These are phyloP conservation scores for Vitis amurensis DNA, from an alignment of 164 flowering plant genomes.

Conservation along the genomic window DNA sequence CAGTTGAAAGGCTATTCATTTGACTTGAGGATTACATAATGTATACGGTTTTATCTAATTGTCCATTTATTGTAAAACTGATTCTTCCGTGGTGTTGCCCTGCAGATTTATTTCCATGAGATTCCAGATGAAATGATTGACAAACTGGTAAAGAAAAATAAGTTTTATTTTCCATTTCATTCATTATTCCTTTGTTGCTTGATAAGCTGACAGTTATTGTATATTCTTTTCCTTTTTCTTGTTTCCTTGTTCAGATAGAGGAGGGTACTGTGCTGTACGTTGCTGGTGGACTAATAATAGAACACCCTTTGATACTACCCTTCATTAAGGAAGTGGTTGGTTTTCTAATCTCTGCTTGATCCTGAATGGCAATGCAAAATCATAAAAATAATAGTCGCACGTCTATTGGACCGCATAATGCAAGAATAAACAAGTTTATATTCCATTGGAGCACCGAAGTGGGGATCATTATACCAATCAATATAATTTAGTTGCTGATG, in stretches of 20 bases:
- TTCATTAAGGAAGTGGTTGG: conserved; percentile 84
- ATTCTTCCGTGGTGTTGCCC: background rate
- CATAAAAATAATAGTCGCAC: no score
- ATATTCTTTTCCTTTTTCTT: background rate
- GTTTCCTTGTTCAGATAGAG: conserved; percentile 40
- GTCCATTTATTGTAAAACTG: background rate
- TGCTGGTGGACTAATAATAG: conserved; percentile 69
- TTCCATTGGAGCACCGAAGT: no score
- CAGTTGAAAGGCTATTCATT: no score
- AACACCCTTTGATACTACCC: conserved; percentile 64
- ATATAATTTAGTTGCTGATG: no score
- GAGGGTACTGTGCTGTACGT: conserved; percentile 58
- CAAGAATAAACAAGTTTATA: no score
- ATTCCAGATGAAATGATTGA: conserved; percentile 85
- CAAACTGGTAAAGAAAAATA: conserved; percentile 52
- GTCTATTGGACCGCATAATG: no score
- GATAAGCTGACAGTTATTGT: background rate
- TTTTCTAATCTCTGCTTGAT: conserved; percentile 14
- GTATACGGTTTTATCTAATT: background rate
- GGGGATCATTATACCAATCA: no score
- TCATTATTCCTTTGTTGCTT: background rate
- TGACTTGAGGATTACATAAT: background rate
- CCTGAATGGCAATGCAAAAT: no score
- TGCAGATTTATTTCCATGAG: conserved; percentile 83
- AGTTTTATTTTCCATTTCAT: background rate